A percentile compares a stretch with the other conserved stretches of the same genome.
Evolutionary conservation across 2,329 filamentous ascomycete species (phyloP).

Genomic region (Fusarium avenaceum): DNA sequence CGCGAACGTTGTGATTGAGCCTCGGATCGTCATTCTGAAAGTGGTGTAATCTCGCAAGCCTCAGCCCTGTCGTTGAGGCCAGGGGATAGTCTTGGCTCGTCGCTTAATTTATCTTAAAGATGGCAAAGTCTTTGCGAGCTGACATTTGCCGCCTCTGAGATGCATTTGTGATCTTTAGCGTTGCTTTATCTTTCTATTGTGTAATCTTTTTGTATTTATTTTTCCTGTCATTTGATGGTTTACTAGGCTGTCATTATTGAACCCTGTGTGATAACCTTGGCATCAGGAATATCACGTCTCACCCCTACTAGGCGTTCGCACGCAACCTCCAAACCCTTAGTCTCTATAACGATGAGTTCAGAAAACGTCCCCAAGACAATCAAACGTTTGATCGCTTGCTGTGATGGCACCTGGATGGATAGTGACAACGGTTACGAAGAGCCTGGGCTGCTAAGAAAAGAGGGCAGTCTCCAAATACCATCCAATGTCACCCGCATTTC

Average conservation of each 20-base stretch:
- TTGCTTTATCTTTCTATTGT: not conserved
- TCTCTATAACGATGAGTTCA: slow-evolving; percentile 15
- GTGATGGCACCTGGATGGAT: slow-evolving; percentile 69
- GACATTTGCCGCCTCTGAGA: slow-evolving; percentile 19
- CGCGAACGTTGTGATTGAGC: slow-evolving; percentile 2
- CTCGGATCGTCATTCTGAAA: slow-evolving; percentile 21
- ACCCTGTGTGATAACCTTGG: not conserved
- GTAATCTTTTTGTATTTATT: not conserved
- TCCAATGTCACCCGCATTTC: slow-evolving; percentile 74
- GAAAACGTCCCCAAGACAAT: slow-evolving; percentile 24
- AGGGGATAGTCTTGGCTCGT: slow-evolving; percentile 41
- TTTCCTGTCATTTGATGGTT: not conserved
- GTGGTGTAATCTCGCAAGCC: slow-evolving; percentile 24
- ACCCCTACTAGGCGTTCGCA: not conserved
- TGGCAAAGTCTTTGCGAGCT: slow-evolving; percentile 12
- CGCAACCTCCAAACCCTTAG: not conserved
- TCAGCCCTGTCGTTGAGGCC: slow-evolving; percentile 37
- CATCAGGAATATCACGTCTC: not conserved
- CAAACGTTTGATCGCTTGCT: slow-evolving; percentile 66
- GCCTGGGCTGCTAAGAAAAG: slow-evolving; percentile 53
- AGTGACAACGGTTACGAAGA: slow-evolving; percentile 64
- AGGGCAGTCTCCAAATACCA: slow-evolving; percentile 63
- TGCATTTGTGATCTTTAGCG: slow-evolving; percentile 3
- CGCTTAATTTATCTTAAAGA: slow-evolving; percentile 41
- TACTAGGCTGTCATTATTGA: not conserved